Evolutionary conservation across 2,329 filamentous ascomycete species (phyloP).

Genomic region (Microdochium nivale): DNA sequence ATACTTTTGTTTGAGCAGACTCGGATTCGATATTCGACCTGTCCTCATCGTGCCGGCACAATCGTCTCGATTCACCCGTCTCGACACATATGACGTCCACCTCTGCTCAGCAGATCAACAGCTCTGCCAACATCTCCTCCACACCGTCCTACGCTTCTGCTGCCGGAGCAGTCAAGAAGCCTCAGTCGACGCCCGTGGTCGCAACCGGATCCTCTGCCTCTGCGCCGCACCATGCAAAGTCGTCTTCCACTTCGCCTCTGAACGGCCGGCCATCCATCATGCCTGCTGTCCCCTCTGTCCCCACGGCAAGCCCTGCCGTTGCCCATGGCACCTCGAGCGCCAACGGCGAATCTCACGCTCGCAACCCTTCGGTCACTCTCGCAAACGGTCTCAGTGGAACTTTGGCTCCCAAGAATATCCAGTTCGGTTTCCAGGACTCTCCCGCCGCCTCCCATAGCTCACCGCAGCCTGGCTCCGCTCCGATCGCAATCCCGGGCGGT

Average conservation of each 20-base stretch:
- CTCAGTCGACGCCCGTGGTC: conserved; percentile 50
- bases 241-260: conserved; percentile 65
- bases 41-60: conserved; percentile 4
- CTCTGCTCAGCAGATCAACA: conserved; percentile 42
- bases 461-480: conserved; percentile 49
- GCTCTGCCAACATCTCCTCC: conserved; percentile 48
- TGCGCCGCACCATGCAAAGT: conserved; percentile 51
- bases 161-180: conserved; percentile 55
- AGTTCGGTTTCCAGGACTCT: conserved; percentile 75
- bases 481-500: conserved; percentile 51
- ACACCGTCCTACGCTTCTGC: conserved; percentile 60
- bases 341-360: conserved; percentile 73
- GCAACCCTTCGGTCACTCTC: conserved; percentile 88
- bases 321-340: conserved; percentile 53
- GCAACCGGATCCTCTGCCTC: conserved; percentile 48
- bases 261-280: conserved; percentile 73
- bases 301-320: conserved; percentile 42
- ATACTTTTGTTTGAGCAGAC: background rate
- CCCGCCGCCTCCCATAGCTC: conserved; percentile 58
- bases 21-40: conserved; percentile 10
- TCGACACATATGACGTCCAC: conserved; percentile 51
- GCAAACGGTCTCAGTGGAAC: conserved; percentile 68
- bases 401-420: conserved; percentile 55
- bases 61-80: conserved; percentile 6
- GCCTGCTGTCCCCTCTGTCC: conserved; percentile 54